Percentiles rank a stretch among this genome's conserved stretches.
Conservation (phyloP, 108 stramenopile genomes). For the Fragilariopsis cylindrus region DNA sequence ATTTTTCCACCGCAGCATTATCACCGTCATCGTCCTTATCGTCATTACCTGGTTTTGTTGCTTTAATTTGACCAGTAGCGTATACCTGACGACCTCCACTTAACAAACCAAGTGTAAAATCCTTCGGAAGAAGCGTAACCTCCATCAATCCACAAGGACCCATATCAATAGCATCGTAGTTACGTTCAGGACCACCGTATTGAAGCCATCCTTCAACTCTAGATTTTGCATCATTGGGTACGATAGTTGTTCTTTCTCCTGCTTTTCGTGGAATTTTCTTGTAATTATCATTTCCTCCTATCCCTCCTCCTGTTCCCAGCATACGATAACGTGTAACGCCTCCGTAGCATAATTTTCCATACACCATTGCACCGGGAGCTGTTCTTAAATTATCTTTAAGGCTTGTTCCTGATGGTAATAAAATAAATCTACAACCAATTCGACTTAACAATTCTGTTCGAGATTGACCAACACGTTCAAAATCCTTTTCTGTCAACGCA, state of each 20-base stretch:
- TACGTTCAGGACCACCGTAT: conserved; percentile 58
- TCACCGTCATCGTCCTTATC: conserved; percentile 2
- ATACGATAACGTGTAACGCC: conserved; percentile 71
- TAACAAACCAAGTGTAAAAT: conserved; percentile 12
- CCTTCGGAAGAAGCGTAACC: conserved; percentile 40
- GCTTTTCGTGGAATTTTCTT: conserved; percentile 39
- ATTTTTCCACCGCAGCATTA: too few species aligned
- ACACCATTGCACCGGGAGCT: conserved; percentile 59
- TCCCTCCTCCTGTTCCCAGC: conserved; percentile 29
- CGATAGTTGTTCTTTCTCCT: conserved; percentile 48
- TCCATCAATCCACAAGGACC: conserved; percentile 69
- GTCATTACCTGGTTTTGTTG: conserved; percentile 8
- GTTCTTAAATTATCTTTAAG: conserved; percentile 42
- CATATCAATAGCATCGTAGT: conserved; percentile 73
- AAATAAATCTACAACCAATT: conserved; percentile 54
- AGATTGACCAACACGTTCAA: conserved; percentile 27
- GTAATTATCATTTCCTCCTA: conserved; percentile 8
- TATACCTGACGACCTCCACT: too few species aligned
- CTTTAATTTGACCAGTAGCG: too few species aligned
- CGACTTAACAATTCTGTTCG: conserved; percentile 50
- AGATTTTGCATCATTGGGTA: conserved; percentile 9
- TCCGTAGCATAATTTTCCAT: conserved; percentile 82
- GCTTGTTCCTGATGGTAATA: conserved; percentile 58
- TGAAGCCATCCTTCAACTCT: conserved; percentile 42
- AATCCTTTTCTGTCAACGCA: conserved; percentile 32